Evolutionary conservation across 306 rosid genomes (phyloP).

Genomic region (Vigna reflexopilosa): DNA sequence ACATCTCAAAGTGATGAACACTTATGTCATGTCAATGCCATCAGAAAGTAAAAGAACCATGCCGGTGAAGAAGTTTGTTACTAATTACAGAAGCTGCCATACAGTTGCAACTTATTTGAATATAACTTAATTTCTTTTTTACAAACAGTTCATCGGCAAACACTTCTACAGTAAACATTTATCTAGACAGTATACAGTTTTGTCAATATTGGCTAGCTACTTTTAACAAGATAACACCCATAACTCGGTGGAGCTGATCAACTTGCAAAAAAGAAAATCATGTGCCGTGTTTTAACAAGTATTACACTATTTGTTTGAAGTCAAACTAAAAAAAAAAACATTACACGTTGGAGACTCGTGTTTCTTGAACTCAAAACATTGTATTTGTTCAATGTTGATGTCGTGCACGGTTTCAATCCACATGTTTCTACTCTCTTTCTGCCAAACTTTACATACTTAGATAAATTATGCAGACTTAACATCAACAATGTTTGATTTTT

Average conservation of each 20-base stretch:
- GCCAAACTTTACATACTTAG: too few relatives aligned
- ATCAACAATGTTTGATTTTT: too few relatives aligned
- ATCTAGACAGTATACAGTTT: too few relatives aligned
- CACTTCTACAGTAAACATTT: too few relatives aligned
- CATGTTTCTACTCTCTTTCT: neutral
- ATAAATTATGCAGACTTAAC: too few relatives aligned
- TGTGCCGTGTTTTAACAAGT: neutral
- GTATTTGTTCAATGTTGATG: too few relatives aligned
- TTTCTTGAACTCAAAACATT: too few relatives aligned
- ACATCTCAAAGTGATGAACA: neutral
- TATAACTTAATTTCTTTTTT: too few relatives aligned
- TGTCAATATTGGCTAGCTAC: neutral
- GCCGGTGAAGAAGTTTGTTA: neutral
- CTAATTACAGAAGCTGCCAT: neutral
- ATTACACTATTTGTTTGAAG: neutral
- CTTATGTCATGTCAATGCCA: neutral
- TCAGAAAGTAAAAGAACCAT: neutral
- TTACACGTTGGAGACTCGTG: too few relatives aligned
- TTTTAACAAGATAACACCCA: neutral
- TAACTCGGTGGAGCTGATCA: too few relatives aligned
- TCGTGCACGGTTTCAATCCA: neutral
- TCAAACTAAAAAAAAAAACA: neutral
- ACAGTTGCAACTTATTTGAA: too few relatives aligned
- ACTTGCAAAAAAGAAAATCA: neutral
- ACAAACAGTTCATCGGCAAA: too few relatives aligned